Percentiles rank a stretch among this genome's conserved stretches.
These are phyloP conservation scores for Rhizoctonia solani DNA, from an alignment of 1,284 basidiomycete genomes.

Conservation along the genomic window DNA sequence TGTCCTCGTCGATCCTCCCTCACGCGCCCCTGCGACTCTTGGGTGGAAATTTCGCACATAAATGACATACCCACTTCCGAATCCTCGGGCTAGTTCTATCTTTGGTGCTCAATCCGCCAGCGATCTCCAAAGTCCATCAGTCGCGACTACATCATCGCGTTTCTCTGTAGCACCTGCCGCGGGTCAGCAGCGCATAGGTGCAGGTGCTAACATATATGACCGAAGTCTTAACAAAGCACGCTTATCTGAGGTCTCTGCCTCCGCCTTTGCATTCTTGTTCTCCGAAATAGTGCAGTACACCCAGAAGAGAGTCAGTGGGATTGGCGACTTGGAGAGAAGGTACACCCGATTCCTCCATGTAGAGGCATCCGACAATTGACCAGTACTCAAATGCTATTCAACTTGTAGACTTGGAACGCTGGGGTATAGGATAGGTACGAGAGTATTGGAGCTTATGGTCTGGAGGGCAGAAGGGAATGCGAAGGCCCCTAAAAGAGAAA, in stretches of 20 bases:
- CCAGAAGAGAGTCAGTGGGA: slow-evolving; percentile 91
- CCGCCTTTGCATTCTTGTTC: slow-evolving; percentile 87
- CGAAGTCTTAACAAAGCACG: slow-evolving; percentile 82
- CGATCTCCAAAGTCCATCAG: slow-evolving; percentile 21
- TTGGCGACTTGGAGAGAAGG: slow-evolving; percentile 90
- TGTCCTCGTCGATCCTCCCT: not conserved
- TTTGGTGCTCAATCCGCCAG: slow-evolving; percentile 14
- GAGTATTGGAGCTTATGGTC: slow-evolving; percentile 78
- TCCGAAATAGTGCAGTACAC: slow-evolving; percentile 93
- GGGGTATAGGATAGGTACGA: slow-evolving; percentile 85
- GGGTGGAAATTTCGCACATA: not conserved
- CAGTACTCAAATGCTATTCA: not conserved
- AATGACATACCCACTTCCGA: slow-evolving; percentile 27
- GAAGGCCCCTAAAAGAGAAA: slow-evolving; percentile 85
- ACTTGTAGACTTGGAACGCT: slow-evolving; percentile 77
- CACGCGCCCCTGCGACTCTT: not conserved
- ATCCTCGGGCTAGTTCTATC: slow-evolving; percentile 20
- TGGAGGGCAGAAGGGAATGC: slow-evolving; percentile 71
- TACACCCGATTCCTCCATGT: slow-evolving; percentile 45
- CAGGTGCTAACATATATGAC: slow-evolving; percentile 65
- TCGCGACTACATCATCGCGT: slow-evolving; percentile 31
- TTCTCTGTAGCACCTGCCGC: slow-evolving; percentile 34
- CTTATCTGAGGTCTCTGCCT: slow-evolving; percentile 75
- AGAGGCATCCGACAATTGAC: not conserved
- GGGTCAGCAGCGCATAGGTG: slow-evolving; percentile 24